Percentiles rank a stretch among this genome's conserved stretches.
phyloP scores from a whole-genome alignment of 108 stramenopile genomes.

The Fistulifera solaris region DNA sequence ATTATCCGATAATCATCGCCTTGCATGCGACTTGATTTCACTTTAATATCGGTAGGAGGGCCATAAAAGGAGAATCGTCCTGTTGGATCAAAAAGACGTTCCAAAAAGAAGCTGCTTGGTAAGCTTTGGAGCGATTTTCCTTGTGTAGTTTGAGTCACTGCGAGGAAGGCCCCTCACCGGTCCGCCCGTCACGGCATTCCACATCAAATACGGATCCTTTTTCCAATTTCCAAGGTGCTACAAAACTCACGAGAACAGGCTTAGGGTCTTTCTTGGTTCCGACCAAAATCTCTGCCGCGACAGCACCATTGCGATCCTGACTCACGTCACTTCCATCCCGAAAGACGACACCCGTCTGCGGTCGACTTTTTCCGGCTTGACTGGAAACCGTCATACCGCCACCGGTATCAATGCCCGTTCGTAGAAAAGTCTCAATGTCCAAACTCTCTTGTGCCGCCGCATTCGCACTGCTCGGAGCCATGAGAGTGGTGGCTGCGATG shows the following conservation, averaged over 20 bases:
- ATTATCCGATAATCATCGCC: conserved; percentile 29
- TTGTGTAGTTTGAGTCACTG: conserved; percentile 19
- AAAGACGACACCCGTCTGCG: conserved; percentile 45
- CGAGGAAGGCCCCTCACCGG: conserved; percentile 47
- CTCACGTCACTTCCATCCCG: conserved; percentile 55
- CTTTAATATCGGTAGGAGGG: conserved; percentile 50
- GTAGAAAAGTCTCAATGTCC: conserved; percentile 45
- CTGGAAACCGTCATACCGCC: conserved; percentile 54
- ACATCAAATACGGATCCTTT: conserved; percentile 52
- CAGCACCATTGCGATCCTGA: conserved; percentile 32
- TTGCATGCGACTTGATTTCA: conserved; percentile 26
- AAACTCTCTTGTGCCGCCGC: conserved; percentile 28
- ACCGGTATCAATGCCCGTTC: conserved; percentile 45
- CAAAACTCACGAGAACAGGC: conserved; percentile 37
- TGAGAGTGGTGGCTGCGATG: too few species aligned
- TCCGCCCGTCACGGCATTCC: conserved; percentile 45
- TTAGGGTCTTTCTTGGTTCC: conserved; percentile 21
- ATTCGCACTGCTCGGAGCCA: too few species aligned
- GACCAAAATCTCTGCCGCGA: conserved; percentile 51
- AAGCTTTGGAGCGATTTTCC: conserved; percentile 28
- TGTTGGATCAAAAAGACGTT: conserved; percentile 35
- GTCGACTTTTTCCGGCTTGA: conserved; percentile 58
- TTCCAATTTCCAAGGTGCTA: conserved; percentile 29
- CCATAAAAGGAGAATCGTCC: conserved; percentile 67
- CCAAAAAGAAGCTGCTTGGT: conserved; percentile 37